These are phyloP conservation scores for Chrysanthemum seticuspe DNA, from an alignment of 129 eudicot species.

Conservation along the genomic window DNA sequence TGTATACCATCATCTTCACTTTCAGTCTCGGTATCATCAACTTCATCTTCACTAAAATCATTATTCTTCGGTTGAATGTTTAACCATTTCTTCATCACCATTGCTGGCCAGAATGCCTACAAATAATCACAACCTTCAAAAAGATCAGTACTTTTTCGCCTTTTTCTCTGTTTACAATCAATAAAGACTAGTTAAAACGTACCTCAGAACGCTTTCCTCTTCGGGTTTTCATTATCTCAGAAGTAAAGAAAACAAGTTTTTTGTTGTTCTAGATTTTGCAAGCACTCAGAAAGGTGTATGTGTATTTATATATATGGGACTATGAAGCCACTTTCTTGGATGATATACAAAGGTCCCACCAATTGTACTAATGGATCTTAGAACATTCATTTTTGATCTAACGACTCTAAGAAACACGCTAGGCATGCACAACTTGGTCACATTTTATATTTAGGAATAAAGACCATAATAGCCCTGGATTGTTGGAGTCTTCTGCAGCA, in stretches of 20 bases:
- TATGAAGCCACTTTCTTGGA: not conserved
- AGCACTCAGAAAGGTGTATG: conserved; percentile 27
- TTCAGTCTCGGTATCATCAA: conserved; percentile 81
- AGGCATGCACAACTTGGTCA: conserved; percentile 43
- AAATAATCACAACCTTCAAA: conserved; percentile 18
- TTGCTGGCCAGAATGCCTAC: conserved; percentile 90
- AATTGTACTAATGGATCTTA: conserved; percentile 24
- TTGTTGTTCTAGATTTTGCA: conserved; percentile 30
- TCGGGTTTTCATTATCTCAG: conserved; percentile 62
- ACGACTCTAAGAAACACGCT: conserved; percentile 20
- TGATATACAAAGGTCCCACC: conserved; percentile 24
- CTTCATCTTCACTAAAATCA: conserved; percentile 98
- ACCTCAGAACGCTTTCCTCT: conserved; percentile 87
- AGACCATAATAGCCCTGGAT: conserved; percentile 23
- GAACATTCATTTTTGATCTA: conserved; percentile 18
- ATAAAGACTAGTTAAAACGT: conserved; percentile 21
- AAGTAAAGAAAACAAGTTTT: not conserved
- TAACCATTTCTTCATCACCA: conserved; percentile 99
- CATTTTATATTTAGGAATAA: conserved; percentile 16
- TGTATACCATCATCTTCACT: conserved; percentile 86
- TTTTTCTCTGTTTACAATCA: not conserved
- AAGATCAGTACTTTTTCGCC: conserved; percentile 26
- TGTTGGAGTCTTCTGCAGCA: conserved; percentile 5
- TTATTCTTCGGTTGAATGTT: conserved; percentile 70
- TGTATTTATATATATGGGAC: conserved; percentile 11